phyloP scores from a whole-genome alignment of 352 stramenopile genomes.

The Sclerospora graminicola region DNA sequence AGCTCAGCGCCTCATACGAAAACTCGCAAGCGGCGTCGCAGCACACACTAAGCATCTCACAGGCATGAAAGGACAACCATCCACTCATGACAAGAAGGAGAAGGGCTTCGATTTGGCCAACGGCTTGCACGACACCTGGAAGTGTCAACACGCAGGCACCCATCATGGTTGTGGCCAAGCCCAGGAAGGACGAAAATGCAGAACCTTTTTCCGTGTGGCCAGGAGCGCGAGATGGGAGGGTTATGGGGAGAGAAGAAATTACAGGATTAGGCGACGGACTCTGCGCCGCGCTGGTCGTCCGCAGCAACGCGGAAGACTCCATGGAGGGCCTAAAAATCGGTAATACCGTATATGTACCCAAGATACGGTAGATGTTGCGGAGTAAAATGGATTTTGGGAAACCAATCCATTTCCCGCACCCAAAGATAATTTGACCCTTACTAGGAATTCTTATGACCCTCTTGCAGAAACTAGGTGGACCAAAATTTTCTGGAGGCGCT shows the following conservation, averaged over 20 bases:
- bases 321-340: too few relatives aligned
- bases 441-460: too few relatives aligned
- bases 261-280: conserved; percentile 16
- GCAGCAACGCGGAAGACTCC: conserved; percentile 29
- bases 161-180: conserved; percentile 77
- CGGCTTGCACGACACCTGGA: conserved; percentile 48
- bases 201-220: conserved; percentile 41
- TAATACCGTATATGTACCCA: too few relatives aligned
- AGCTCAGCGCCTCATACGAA: conserved; percentile 78
- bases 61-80: conserved; percentile 58
- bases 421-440: too few relatives aligned
- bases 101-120: conserved; percentile 38
- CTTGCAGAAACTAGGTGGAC: too few relatives aligned
- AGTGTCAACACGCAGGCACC: conserved; percentile 71
- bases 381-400: too few relatives aligned
- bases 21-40: conserved; percentile 55
- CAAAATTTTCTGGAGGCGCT: too few relatives aligned
- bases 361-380: too few relatives aligned
- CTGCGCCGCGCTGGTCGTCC: conserved; percentile 14
- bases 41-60: conserved; percentile 57
- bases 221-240: conserved; percentile 1
- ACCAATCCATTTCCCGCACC: too few relatives aligned
- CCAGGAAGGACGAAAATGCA: conserved; percentile 63
- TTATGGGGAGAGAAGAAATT: not conserved
- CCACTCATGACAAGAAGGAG: conserved; percentile 42